Evolutionary conservation across 352 stramenopile genomes (phyloP).

Genomic region (Phytophthora foliorum): DNA sequence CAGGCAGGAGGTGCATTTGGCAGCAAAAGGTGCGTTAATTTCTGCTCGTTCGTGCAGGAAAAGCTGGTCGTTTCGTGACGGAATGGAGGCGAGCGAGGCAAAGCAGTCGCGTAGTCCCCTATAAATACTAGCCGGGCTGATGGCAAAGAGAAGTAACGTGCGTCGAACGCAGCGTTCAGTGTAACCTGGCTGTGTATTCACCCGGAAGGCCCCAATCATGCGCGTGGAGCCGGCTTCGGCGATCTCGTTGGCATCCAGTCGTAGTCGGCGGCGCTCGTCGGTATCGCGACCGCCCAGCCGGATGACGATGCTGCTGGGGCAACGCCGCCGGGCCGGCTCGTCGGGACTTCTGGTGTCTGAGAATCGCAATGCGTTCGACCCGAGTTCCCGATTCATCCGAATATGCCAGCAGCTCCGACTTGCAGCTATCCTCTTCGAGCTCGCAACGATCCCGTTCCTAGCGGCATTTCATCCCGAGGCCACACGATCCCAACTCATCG

Average conservation of each 20-base stretch:
- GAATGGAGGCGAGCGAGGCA: neutral
- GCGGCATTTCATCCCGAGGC: conserved; percentile 41
- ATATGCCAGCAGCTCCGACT: conserved; percentile 67
- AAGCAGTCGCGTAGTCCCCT: neutral
- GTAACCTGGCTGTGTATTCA: conserved; percentile 17
- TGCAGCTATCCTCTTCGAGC: conserved; percentile 61
- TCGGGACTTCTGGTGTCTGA: conserved; percentile 60
- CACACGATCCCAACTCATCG: conserved; percentile 36
- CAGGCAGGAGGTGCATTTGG: too few species aligned
- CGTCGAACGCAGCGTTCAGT: conserved; percentile 2
- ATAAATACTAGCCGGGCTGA: conserved; percentile 22
- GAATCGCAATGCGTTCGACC: conserved; percentile 69
- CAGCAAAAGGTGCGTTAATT: neutral
- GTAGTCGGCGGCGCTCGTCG: conserved; percentile 38
- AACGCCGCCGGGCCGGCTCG: conserved; percentile 51
- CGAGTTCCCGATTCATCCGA: conserved; percentile 60
- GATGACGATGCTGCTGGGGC: conserved; percentile 27
- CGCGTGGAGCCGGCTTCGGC: conserved; percentile 28
- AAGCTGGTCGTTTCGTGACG: conserved; percentile 25
- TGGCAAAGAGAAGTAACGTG: conserved; percentile 11
- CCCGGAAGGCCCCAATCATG: conserved; percentile 14
- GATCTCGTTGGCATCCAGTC: conserved; percentile 14
- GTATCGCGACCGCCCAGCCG: conserved; percentile 18
- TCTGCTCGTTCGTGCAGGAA: neutral
- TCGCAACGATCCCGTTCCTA: conserved; percentile 57